Percentiles rank a stretch among this genome's conserved stretches.
Conservation (phyloP, 495 filamentous ascomycete species). For the Geoglossum glabrum region DNA sequence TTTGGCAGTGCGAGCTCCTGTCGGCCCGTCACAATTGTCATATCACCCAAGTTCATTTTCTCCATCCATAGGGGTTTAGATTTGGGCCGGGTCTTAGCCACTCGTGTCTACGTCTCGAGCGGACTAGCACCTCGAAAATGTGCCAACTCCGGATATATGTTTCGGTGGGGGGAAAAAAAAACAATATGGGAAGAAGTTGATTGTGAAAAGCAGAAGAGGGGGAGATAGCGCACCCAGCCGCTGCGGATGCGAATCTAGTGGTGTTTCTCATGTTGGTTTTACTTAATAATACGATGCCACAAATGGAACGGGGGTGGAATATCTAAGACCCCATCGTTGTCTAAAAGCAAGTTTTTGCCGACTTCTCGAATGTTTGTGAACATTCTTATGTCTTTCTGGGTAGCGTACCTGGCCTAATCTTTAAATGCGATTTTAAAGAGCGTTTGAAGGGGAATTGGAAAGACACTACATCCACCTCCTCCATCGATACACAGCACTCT, state of each 20-base stretch:
- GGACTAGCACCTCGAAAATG: slow-evolving; percentile 21
- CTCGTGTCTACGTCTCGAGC: no score
- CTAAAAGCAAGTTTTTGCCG: slow-evolving; percentile 14
- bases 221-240: slow-evolving; percentile 10
- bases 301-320: slow-evolving; percentile 6
- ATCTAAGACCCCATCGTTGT: slow-evolving; percentile 6
- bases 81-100: no score
- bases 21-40: no score
- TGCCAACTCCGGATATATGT: slow-evolving; percentile 14
- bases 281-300: not conserved
- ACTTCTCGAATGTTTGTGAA: slow-evolving; percentile 12
- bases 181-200: not conserved
- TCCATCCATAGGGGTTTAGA: no score
- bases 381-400: slow-evolving; percentile 9
- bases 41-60: no score
- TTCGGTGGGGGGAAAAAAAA: slow-evolving; percentile 18
- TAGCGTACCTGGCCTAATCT: slow-evolving; percentile 17
- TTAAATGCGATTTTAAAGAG: slow-evolving; percentile 18
- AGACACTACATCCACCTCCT: slow-evolving; percentile 16
- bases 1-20: no score
- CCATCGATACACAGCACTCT: slow-evolving; percentile 20
- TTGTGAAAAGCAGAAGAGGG: not conserved
- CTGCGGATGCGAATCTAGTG: slow-evolving; percentile 9
- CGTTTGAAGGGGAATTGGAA: slow-evolving; percentile 11
- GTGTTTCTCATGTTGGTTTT: slow-evolving; percentile 7